phyloP scores from a whole-genome alignment of 2,329 filamentous ascomycete species.

The Metarhizium robertsii region DNA sequence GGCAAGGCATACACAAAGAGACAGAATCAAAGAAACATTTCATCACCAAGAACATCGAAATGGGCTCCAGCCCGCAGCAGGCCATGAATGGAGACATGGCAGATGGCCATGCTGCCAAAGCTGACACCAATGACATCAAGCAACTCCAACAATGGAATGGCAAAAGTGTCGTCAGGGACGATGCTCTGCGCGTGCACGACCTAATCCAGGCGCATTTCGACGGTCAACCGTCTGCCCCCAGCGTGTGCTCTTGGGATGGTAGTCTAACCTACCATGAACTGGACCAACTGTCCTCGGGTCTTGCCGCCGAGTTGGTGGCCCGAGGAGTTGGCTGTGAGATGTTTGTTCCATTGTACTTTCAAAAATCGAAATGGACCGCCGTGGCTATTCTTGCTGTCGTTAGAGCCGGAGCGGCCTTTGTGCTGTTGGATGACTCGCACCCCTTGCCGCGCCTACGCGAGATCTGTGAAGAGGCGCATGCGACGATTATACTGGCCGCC shows the following conservation, averaged over 20 bases:
- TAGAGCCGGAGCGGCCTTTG: conserved; percentile 8
- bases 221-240: background rate
- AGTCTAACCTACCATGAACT: background rate
- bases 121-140: too few relatives aligned
- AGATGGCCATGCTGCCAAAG: too few relatives aligned
- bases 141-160: too few relatives aligned
- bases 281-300: background rate
- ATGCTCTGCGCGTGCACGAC: too few relatives aligned
- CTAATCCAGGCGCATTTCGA: background rate
- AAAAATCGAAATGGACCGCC: conserved; percentile 11
- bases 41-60: too few relatives aligned
- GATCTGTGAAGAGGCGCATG: background rate
- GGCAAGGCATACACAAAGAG: too few relatives aligned
- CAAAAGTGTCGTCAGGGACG: too few relatives aligned
- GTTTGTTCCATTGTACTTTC: conserved; percentile 5
- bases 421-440: conserved; percentile 8
- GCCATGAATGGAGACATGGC: too few relatives aligned
- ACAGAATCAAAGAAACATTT: too few relatives aligned
- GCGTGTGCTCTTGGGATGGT: background rate
- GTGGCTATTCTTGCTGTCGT: conserved; percentile 6
- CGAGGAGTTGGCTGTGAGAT: background rate
- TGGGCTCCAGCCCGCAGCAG: too few relatives aligned
- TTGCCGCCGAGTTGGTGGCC: background rate
- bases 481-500: background rate
- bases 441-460: conserved; percentile 1